Conservation (phyloP, 2,329 filamentous ascomycete species). For the Didymella pinodella region DNA sequence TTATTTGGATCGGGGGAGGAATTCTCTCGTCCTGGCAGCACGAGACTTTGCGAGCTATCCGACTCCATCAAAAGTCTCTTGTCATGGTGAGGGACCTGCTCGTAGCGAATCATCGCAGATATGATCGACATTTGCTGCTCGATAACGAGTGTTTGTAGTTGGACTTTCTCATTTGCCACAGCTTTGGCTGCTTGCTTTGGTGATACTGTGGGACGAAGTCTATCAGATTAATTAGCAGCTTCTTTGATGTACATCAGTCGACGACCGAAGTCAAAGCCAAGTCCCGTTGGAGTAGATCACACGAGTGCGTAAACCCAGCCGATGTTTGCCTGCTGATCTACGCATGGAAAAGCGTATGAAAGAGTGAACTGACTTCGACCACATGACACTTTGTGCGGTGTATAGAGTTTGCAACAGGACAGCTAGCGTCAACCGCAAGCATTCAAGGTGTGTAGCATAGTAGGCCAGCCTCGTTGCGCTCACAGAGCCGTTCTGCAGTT, state of each 20-base stretch:
- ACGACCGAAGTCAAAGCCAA: not conserved
- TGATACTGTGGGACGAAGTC: constrained; percentile 43
- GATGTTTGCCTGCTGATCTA: not conserved
- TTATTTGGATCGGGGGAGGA: constrained; percentile 28
- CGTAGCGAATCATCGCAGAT: constrained; percentile 31
- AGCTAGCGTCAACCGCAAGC: constrained; percentile 46
- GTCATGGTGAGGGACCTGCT: constrained; percentile 25
- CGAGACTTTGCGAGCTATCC: constrained; percentile 41
- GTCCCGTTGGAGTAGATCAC: not conserved
- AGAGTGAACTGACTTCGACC: constrained; percentile 45
- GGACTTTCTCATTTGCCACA: constrained; percentile 47
- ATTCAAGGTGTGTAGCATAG: constrained; percentile 46
- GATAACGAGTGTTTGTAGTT: constrained; percentile 50
- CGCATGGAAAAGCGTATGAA: not conserved
- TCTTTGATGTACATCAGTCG: not conserved
- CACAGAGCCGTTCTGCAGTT: not conserved
- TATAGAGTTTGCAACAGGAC: constrained; percentile 52
- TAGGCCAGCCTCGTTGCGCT: constrained; percentile 38
- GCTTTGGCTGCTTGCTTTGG: constrained; percentile 43
- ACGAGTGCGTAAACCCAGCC: not conserved
- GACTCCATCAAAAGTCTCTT: constrained; percentile 39
- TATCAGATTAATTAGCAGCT: constrained; percentile 13
- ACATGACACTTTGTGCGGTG: constrained; percentile 50
- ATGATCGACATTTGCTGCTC: constrained; percentile 51
- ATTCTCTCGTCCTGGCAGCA: constrained; percentile 17